Evolutionary conservation across 2,329 filamentous ascomycete species (phyloP).

Genomic region (Alternaria infectoria): DNA sequence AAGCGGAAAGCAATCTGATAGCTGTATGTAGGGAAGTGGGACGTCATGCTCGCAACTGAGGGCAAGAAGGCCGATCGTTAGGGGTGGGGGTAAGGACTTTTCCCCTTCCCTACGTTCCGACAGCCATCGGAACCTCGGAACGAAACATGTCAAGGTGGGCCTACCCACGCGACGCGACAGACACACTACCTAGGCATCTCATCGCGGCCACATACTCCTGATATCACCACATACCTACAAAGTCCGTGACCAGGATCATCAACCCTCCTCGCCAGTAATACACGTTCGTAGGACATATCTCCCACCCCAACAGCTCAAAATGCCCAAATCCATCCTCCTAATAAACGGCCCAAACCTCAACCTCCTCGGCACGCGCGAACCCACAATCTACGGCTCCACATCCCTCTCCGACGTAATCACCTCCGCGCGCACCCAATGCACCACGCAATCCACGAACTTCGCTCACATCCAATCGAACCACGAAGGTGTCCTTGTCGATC

Average conservation of each 20-base stretch:
- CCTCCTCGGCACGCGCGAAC: slow-evolving; percentile 76
- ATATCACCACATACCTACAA: neutral
- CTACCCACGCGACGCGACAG: neutral
- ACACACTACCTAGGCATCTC: neutral
- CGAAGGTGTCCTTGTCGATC: slow-evolving; percentile 75
- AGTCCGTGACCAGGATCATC: neutral
- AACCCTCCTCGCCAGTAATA: neutral
- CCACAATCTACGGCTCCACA: slow-evolving; percentile 72
- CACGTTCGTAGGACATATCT: neutral
- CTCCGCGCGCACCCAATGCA: slow-evolving; percentile 58
- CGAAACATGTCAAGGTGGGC: neutral
- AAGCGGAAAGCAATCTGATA: neutral
- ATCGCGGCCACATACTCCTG: neutral
- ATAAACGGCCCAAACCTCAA: slow-evolving; percentile 87
- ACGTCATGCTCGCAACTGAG: neutral
- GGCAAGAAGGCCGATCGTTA: slow-evolving; percentile 1
- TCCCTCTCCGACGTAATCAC: slow-evolving; percentile 69
- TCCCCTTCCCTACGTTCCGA: slow-evolving; percentile 9
- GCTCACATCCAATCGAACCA: slow-evolving; percentile 76
- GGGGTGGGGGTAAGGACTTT: slow-evolving; percentile 13
- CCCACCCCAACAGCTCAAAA: slow-evolving; percentile 4
- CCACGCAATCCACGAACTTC: slow-evolving; percentile 58
- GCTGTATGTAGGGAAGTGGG: neutral
- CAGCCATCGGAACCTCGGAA: slow-evolving; percentile 9
- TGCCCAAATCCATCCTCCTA: slow-evolving; percentile 65